Percentiles rank a stretch among this genome's conserved stretches.
Conservation (phyloP, 352 stramenopile species). For the Phytophthora constricta region DNA sequence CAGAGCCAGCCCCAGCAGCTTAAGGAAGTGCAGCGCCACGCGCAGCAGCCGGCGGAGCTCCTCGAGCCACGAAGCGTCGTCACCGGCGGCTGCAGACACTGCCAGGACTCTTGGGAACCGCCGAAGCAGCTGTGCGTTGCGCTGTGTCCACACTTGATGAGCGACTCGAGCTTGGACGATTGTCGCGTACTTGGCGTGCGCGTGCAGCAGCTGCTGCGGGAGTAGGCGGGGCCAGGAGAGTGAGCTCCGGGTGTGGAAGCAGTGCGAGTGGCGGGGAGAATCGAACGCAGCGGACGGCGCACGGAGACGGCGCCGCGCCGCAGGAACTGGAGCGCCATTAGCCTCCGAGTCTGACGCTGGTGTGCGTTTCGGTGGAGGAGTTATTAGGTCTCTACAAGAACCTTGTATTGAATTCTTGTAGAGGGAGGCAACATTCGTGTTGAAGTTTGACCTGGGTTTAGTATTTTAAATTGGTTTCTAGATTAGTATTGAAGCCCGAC, state of each 20-base stretch:
- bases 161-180: conserved; percentile 11
- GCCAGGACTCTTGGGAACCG: conserved; percentile 36
- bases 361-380: not conserved
- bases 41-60: conserved; percentile 55
- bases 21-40: conserved; percentile 59
- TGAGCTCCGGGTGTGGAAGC: too few relatives aligned
- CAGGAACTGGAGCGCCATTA: conserved; percentile 29
- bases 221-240: conserved; percentile 21
- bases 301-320: conserved; percentile 5
- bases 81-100: conserved; percentile 14
- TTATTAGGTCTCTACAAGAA: not conserved
- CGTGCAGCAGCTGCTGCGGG: conserved; percentile 29
- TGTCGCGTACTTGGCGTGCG: conserved; percentile 11
- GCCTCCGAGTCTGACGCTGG: too few relatives aligned
- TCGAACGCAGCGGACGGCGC: conserved; percentile 8
- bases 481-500: too few relatives aligned
- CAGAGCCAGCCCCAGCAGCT: conserved; percentile 60
- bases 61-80: conserved; percentile 33
- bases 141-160: conserved; percentile 28
- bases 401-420: not conserved
- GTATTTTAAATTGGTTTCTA: too few relatives aligned
- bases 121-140: conserved; percentile 26
- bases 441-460: not conserved
- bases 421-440: not conserved
- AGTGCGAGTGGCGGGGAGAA: too few relatives aligned